Evolutionary conservation across 2,329 filamentous ascomycete genomes (phyloP), one percentile per base, ranked within the genome.

Genomic region (Helminthosporium solani): DNA sequence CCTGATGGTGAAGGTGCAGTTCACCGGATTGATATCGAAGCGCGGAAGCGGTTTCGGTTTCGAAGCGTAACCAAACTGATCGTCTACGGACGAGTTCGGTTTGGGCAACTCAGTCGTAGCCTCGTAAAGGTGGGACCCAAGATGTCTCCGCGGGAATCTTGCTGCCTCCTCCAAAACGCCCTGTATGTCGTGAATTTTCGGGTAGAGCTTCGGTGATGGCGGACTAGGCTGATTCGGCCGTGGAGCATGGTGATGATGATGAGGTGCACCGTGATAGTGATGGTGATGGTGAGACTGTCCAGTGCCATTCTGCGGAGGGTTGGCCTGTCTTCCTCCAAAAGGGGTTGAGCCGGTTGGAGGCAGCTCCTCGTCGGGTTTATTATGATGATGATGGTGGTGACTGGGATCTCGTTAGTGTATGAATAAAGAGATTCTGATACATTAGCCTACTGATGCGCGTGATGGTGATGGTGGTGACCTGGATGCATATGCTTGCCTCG

Each of bases 1-100:
- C 59, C 94, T 89, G 50, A 99, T 80, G 0, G 90, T 96, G 52
- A 95, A 83, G 0, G 88, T 95, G 66, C 90, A 95, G 60, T 97
- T 97, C 49, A 70, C 61, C 56, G 91, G 86, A 49, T 89, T 88
- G 35, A 81, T 84, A 53, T 86, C 74, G 33, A 92, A 88, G 50
- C 82, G 81, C 0, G 92, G 92, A 1, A 96, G 75, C 0, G 88
- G 87, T 42, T 80, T 84, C 0, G 87, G 89, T 21, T 73, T 80
- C 18, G 78, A 79, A 3, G 75, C 76, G 54, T 81, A 84, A 33
- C 79, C 77, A 50, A 81, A 79, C 52, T 80, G 81, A 43, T 77
- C 73, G 54, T 78, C 78, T 20, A 73, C 53, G 11, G 67, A 63
- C 1, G 68, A 69, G 23, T 70, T 67, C 2, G 64, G 63, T 27